A percentile compares a stretch with the other conserved stretches of the same genome.
phyloP scores from a whole-genome alignment of 164 flowering plant genomes.

The Vitis labrusca region DNA sequence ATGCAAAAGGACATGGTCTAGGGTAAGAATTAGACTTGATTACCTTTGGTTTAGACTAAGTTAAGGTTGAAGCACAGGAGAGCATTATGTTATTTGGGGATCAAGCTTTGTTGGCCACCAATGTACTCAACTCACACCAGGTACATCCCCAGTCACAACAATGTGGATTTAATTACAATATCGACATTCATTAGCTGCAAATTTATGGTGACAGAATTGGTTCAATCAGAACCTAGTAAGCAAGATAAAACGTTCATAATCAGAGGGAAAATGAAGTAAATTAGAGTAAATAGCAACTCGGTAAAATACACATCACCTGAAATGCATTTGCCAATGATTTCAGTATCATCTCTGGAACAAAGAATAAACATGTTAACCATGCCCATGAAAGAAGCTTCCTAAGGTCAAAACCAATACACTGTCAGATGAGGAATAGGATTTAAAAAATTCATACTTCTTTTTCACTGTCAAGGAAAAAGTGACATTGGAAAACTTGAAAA shows the following conservation, averaged over 20 bases:
- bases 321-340: conserved; percentile 67
- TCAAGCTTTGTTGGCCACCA: no score
- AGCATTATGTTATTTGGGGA: no score
- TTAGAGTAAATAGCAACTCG: neutral
- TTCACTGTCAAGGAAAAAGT: neutral
- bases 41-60: no score
- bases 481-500: neutral
- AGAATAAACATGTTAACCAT: conserved; percentile 95
- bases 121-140: no score
- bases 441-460: neutral
- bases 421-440: conserved; percentile 1
- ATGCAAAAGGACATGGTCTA: no score
- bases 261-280: neutral
- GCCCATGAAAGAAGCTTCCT: conserved; percentile 99
- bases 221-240: no score
- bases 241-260: neutral
- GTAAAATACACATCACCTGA: conserved; percentile 48
- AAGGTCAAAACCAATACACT: conserved; percentile 13
- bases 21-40: no score
- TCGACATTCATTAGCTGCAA: no score
- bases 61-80: no score
- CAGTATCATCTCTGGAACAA: conserved; percentile 76
- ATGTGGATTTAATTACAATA: no score
- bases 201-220: no score
- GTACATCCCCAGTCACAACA: no score